Percentiles rank a stretch among this genome's conserved stretches.
Conservation (phyloP, 192 early-diverging fungal genomes). For the Coemansia brasiliensis region DNA sequence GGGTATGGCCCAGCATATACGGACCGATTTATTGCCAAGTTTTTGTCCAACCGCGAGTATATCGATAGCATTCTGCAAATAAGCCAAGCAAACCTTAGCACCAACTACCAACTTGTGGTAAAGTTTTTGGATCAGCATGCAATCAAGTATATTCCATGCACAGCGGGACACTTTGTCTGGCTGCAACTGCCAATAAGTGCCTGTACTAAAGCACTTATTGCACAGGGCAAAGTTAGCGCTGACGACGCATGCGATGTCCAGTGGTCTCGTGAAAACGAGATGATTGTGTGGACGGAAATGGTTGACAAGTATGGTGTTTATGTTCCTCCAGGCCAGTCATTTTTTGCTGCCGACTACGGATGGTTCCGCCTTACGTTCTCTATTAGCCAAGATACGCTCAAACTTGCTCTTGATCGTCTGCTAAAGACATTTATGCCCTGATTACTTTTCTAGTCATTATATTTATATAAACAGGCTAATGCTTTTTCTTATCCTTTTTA, state of each 20-base stretch:
- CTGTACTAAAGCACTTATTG: conserved; percentile 49
- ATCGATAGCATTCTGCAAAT: conserved; percentile 61
- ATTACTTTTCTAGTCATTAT: background rate
- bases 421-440: conserved; percentile 1
- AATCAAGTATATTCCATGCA: conserved; percentile 61
- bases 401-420: conserved; percentile 56
- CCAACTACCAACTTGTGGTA: conserved; percentile 51
- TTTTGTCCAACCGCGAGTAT: conserved; percentile 59
- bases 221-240: conserved; percentile 7
- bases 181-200: conserved; percentile 36
- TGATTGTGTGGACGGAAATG: conserved; percentile 51
- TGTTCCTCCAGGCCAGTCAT: conserved; percentile 67
- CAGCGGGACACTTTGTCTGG: conserved; percentile 75
- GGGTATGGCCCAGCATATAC: conserved; percentile 63
- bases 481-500: no score
- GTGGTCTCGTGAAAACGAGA: conserved; percentile 55
- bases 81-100: conserved; percentile 61
- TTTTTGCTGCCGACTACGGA: conserved; percentile 59
- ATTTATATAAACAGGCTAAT: no score
- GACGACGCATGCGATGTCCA: conserved; percentile 1
- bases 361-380: conserved; percentile 70
- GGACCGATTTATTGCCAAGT: conserved; percentile 58
- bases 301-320: conserved; percentile 63
- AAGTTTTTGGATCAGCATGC: conserved; percentile 45
- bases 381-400: conserved; percentile 49